Evolutionary conservation across 1,284 basidiomycete genomes (phyloP).

Genomic region (Marasmius tenuissimus): DNA sequence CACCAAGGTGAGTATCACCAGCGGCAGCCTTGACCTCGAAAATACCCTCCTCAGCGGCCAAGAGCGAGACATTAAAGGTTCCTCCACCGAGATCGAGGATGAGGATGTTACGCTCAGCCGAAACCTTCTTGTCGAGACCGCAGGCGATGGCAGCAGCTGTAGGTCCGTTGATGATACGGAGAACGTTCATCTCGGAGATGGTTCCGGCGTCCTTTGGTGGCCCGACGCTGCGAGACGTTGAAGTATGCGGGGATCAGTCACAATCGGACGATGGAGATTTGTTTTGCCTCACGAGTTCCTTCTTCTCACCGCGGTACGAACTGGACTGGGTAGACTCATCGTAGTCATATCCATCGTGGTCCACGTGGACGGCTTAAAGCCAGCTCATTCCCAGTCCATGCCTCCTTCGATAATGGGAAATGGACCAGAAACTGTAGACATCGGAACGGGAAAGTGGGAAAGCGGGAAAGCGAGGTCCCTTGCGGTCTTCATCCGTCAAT

Average conservation of each 20-base stretch:
- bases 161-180: conserved; percentile 70
- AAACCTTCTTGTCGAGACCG: conserved; percentile 71
- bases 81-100: conserved; percentile 91
- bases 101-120: conserved; percentile 74
- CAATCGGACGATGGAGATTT: neutral
- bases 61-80: conserved; percentile 78
- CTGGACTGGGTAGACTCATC: no score
- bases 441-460: neutral
- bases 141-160: conserved; percentile 65
- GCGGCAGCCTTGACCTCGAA: conserved; percentile 81
- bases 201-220: conserved; percentile 80
- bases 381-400: no score
- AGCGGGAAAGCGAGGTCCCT: neutral
- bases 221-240: conserved; percentile 79
- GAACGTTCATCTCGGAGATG: conserved; percentile 73
- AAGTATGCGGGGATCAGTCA: conserved; percentile 48
- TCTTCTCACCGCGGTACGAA: conserved; percentile 75
- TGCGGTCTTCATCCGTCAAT: neutral
- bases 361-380: neutral
- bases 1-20: conserved; percentile 82
- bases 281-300: conserved; percentile 63
- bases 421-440: neutral
- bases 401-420: neutral
- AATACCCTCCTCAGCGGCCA: conserved; percentile 76
- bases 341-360: neutral